phyloP scores from a whole-genome alignment of 306 rosid species.

The Canavalia ensiformis region DNA sequence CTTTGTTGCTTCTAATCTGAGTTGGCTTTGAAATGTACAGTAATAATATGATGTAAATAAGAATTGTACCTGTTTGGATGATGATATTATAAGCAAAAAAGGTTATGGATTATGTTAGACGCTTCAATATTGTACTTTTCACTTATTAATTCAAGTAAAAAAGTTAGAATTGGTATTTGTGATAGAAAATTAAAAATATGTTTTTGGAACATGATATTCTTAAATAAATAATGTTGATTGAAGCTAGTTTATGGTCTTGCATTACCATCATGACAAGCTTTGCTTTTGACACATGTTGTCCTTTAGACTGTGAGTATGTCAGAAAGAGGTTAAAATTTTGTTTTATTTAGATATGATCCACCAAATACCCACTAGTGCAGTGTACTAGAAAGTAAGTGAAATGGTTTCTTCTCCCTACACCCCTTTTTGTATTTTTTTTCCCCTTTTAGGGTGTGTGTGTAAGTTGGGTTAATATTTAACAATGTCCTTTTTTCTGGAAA shows the following conservation, averaged over 20 bases:
- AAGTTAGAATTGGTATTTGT: constrained; percentile 10
- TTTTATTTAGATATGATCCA: constrained; percentile 25
- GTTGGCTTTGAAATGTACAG: constrained; percentile 47
- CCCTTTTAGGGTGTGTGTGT: background rate
- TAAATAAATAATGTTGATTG: constrained; percentile 3
- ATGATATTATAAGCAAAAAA: background rate
- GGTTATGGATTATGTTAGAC: background rate
- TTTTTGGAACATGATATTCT: constrained; percentile 34
- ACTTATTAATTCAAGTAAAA: constrained; percentile 18
- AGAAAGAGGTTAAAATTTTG: constrained; percentile 15
- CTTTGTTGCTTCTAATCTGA: constrained; percentile 74
- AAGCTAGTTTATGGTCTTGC: constrained; percentile 9
- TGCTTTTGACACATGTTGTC: background rate
- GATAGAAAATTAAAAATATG: background rate
- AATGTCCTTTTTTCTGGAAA: background rate
- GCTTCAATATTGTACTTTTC: constrained; percentile 31
- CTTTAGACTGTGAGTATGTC: background rate
- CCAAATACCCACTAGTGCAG: background rate
- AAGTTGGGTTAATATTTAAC: background rate
- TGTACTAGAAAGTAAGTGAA: constrained; percentile 1
- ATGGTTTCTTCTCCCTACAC: background rate
- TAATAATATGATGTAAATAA: constrained; percentile 48
- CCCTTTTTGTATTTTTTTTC: background rate
- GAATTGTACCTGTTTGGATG: constrained; percentile 38
- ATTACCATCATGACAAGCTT: background rate